Evolutionary conservation across 2,329 filamentous ascomycete genomes (phyloP), one percentile per base, ranked within the genome.

Genomic region (Epicoccum sorghinum): DNA sequence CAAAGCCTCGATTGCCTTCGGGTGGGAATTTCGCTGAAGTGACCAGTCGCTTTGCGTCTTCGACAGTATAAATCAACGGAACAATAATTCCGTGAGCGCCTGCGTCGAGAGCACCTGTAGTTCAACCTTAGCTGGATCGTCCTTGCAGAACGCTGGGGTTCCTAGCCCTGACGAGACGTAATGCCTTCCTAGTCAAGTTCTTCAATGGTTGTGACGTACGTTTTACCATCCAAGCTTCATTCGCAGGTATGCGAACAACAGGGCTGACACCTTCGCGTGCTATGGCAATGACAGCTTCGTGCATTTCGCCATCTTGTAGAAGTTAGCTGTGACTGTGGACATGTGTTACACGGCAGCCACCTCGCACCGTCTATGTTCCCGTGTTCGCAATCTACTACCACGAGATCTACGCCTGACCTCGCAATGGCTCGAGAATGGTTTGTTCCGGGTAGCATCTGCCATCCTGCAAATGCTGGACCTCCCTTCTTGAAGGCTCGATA

Each of bases 161-260:
- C 4, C 7, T 14, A 4, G 18, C 2, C 7, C n/a, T 3, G 2
- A 12, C n/a, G 4, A 7, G 14, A 22, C 18, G 9, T 22, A 14
- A 14, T 8, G 18, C 13, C 4, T 14, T 12, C 8, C n/a, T 12
- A n/a, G n/a, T 9, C 4, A 32, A 3, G 13, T 42, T 12, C 10
- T 42, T 24, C 13, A 18, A 6, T 7, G 4, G 24, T 35, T 7
- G 13, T n/a, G 24, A 64, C 73, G 53, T 68, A 78, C 83, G 75
- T 67, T 86, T 86, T 53, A 86, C 82, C 82, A 85, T 84, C 83
- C 82, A 86, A 42, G 80, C 77, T 71, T 86, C 82, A 51, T 83
- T 83, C 24, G 81, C 82, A 12, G 82, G 77, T 37, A 86, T 80
- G 46, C 76, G 71, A 18, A 80, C 77, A 10, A 80, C 59, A 4